Evolutionary conservation across 768 basidiomycete species (phyloP).

Genomic region (Galerina marginata): DNA sequence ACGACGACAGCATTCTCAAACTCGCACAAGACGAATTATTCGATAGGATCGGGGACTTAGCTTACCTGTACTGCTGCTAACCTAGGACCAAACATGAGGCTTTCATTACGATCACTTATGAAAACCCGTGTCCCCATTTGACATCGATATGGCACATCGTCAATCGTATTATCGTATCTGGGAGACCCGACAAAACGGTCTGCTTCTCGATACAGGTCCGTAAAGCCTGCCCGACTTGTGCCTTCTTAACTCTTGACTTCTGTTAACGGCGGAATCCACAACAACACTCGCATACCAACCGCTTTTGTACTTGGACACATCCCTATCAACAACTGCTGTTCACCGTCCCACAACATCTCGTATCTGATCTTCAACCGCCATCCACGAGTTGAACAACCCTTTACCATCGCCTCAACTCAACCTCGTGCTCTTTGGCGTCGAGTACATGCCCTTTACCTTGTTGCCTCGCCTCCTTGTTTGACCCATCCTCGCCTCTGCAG

Average conservation of each 20-base stretch:
- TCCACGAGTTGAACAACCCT: constrained; percentile 36
- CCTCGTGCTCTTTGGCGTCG: constrained; percentile 51
- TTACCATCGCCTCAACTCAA: constrained; percentile 43
- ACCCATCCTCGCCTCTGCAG: constrained; percentile 28
- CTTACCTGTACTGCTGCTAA: constrained; percentile 23
- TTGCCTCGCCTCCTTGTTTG: constrained; percentile 45
- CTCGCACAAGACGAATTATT: neutral
- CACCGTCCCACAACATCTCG: constrained; percentile 19
- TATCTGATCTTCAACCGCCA: constrained; percentile 22
- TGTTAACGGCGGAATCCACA: constrained; percentile 37
- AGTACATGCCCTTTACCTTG: constrained; percentile 57
- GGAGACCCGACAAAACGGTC: constrained; percentile 28
- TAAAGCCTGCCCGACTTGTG: constrained; percentile 32
- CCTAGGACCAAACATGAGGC: constrained; percentile 41
- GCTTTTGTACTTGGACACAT: constrained; percentile 36
- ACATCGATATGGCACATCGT: constrained; percentile 26
- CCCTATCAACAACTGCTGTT: constrained; percentile 24
- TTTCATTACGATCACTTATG: constrained; percentile 38
- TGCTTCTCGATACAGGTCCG: constrained; percentile 29
- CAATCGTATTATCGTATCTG: constrained; percentile 28
- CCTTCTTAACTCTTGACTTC: constrained; percentile 27
- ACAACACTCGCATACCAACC: constrained; percentile 38
- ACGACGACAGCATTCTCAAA: neutral
- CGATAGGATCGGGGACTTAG: constrained; percentile 5
- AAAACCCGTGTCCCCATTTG: constrained; percentile 44